phyloP scores from a whole-genome alignment of 2,329 filamentous ascomycete species.

The Parascedosporium putredinis region DNA sequence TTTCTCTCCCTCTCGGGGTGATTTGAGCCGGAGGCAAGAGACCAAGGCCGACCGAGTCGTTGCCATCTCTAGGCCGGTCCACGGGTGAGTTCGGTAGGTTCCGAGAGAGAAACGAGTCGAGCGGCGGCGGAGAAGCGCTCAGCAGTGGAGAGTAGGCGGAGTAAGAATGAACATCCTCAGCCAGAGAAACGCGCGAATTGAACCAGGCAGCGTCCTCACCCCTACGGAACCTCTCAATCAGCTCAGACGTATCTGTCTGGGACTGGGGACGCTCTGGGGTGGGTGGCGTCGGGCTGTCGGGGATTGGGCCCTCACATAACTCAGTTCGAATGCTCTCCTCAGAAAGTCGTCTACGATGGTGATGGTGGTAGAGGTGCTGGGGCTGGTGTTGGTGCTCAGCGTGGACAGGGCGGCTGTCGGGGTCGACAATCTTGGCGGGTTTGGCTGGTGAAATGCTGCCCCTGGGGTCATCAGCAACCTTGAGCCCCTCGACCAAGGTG shows the following conservation, averaged over 20 bases:
- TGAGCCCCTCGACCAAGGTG: constrained; percentile 13
- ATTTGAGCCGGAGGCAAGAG: constrained; percentile 33
- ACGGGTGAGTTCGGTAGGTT: constrained; percentile 14
- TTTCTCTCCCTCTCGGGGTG: constrained; percentile 38
- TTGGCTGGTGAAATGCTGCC: constrained; percentile 12
- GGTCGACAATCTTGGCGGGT: constrained; percentile 16
- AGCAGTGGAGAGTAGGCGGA: not conserved
- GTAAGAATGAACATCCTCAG: not conserved
- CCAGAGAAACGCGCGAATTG: constrained; percentile 45
- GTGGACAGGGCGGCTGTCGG: constrained; percentile 12
- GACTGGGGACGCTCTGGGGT: constrained; percentile 11
- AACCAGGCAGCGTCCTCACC: constrained; percentile 68
- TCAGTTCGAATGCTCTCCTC: constrained; percentile 53
- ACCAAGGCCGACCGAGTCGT: not conserved
- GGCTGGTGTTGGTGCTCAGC: constrained; percentile 11
- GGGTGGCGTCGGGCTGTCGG: constrained; percentile 27
- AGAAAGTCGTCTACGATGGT: constrained; percentile 28
- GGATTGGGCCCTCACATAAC: constrained; percentile 47
- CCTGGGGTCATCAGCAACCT: not conserved
- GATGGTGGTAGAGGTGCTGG: constrained; percentile 11
- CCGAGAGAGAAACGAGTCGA: constrained; percentile 24
- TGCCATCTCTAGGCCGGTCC: not conserved
- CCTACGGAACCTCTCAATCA: constrained; percentile 78
- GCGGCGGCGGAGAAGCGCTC: constrained; percentile 16
- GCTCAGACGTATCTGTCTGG: constrained; percentile 56